Evolutionary conservation across 2,329 filamentous ascomycete species (phyloP), one percentile per base, ranked within the genome.

Genomic region (Fusarium drepaniforme): DNA sequence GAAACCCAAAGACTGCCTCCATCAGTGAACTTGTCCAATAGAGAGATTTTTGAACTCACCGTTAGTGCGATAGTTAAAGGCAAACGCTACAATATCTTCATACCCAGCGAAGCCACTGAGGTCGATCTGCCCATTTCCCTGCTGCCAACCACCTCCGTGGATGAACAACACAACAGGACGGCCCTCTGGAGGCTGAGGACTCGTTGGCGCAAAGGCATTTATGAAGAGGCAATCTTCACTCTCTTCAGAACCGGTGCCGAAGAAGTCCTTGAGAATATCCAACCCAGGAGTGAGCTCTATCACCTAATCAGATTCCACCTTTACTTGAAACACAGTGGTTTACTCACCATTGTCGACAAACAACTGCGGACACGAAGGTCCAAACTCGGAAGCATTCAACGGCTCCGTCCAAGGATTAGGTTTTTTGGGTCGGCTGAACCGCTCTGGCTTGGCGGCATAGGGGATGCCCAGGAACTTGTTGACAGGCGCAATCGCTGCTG

Each of bases 1-100:
- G 77, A 71, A 89, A 90, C 3, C 87, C 87, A 53, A 81, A 79
- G 8, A 79, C 79, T 81, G 6, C 3, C 18, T 13, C 13, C 16
- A 21, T 57, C 7, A 70, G 66, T 11, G 3, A 8, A 21, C 15
- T 1, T 37, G 6, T 7, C n/a, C 3, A 57, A 12, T 2, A 5
- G 13, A 4, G 5, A 8, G 2, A 13, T 13, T 8, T 13, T 7
- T 1, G 11, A 21, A n/a, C 30, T 56, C 53, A 80, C 75, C 65
- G 25, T 81, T 80, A 0, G 75, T 77, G 18, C 77, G 77, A 56
- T 80, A 80, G 68, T 81, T 80, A 8, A 79, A 69, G 1, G 70
- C 66, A n/a, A 82, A 74, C 5, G 68, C 77, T 3, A 81, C 68
- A 11, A 79, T 74, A 33, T 81, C 75, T 42, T 80, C 77, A n/a